Evolutionary conservation across 2,329 filamentous ascomycete genomes (phyloP).

Genomic region (Ceratocystis colombiana): DNA sequence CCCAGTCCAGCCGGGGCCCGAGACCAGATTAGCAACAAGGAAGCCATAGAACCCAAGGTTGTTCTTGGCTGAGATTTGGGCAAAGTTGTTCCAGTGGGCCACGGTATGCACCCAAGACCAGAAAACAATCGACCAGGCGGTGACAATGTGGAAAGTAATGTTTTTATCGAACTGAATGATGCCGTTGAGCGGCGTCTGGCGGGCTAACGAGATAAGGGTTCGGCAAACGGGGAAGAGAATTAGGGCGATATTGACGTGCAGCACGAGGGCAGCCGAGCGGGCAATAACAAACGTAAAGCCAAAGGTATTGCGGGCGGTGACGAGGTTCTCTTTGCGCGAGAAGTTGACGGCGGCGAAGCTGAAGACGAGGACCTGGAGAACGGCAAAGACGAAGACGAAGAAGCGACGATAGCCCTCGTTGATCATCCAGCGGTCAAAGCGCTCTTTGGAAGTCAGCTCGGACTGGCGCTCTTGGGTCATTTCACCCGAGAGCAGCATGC

Average conservation of each 20-base stretch:
- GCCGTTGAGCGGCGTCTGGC: constrained; percentile 72
- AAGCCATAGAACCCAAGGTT: constrained; percentile 69
- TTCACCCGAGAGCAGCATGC: constrained; percentile 73
- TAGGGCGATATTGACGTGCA: constrained; percentile 73
- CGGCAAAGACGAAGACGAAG: constrained; percentile 64
- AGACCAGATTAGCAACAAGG: constrained; percentile 64
- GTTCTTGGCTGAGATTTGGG: constrained; percentile 62
- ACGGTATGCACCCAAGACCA: constrained; percentile 81
- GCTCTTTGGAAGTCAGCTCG: constrained; percentile 57
- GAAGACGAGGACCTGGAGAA: constrained; percentile 67
- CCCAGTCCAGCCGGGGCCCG: constrained; percentile 75
- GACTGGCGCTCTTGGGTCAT: constrained; percentile 65
- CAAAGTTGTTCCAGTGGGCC: constrained; percentile 81
- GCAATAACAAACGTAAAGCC: constrained; percentile 69
- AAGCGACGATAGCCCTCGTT: constrained; percentile 76
- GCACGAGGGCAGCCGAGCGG: constrained; percentile 60
- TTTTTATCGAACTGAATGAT: constrained; percentile 86
- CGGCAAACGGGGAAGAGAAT: constrained; percentile 74
- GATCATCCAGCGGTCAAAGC: constrained; percentile 78
- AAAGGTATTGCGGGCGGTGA: constrained; percentile 55
- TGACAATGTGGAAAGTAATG: constrained; percentile 77
- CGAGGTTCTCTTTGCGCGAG: constrained; percentile 64
- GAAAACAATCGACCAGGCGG: constrained; percentile 80
- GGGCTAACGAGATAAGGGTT: constrained; percentile 69
- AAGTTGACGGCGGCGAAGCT: constrained; percentile 73